Evolutionary conservation across 1,284 basidiomycete genomes (phyloP), one percentile per base, ranked within the genome.

Genomic region (Moniliophthora roreri): DNA sequence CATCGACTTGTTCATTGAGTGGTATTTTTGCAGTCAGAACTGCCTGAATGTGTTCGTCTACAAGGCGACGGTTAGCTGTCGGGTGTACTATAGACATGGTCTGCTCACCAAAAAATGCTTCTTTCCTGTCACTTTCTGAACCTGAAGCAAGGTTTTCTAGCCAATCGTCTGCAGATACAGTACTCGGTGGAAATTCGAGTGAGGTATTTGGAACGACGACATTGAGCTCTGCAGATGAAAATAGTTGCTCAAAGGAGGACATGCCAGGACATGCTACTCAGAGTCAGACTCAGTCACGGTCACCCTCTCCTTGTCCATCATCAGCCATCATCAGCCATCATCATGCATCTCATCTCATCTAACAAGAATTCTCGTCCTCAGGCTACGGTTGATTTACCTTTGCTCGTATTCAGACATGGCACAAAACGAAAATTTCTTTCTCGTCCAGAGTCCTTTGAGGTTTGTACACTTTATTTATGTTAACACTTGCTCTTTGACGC

Each of bases 11-110:
- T 11, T 69, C 64, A 37, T 74, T 67, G 56, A 78, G 69, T 20
- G 79, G 74, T 28, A 89, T 66, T 42, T 74, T 73, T 50, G 89
- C 61, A 18, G 79, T 73, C 10, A 93, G 69, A 46, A 90, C 68
- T 41, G 88, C 80, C 53, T 81, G 78, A n/a, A 94, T 73, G 60
- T 88, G 83, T 68, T 94, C 91, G 56, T 87, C 85, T 87, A 24
- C 15, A 15, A 32, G 6, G 28, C 28, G 28, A 32, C 28, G 11
- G 6, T 32, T 11, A 32, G 28, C 11, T 6, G 11, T 32, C 28
- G 6, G 11, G 28, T n/a, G n/a, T n/a, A 48, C 13, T 16, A 28
- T 23, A 21, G 28, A 10, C 13, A 32, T 2, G 28, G n/a, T 16
- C 13, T 16, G 44, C 8, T n/a, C 24, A 46, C 44, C 44, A 32